Evolutionary conservation across 257 asterid species (phyloP).

Genomic region (Salvia hispanica): DNA sequence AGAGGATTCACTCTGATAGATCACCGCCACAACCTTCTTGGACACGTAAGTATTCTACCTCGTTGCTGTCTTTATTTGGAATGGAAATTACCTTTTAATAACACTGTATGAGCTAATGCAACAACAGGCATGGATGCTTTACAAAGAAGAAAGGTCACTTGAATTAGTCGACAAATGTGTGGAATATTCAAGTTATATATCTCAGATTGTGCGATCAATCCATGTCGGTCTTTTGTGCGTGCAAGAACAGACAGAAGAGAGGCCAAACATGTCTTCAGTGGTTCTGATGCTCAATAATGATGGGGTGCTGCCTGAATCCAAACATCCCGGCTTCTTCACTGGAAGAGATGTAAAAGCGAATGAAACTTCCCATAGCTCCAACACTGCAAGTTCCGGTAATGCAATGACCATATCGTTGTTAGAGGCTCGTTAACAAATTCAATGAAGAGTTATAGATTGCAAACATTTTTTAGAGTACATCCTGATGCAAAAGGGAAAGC

Average conservation of each 20-base stretch:
- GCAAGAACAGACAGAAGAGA: slow-evolving; percentile 29
- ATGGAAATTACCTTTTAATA: no score
- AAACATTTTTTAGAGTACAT: no score
- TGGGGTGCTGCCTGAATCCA: slow-evolving; percentile 30
- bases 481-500: no score
- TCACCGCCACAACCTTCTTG: slow-evolving; percentile 37
- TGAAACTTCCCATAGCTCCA: slow-evolving; percentile 5
- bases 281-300: slow-evolving; percentile 38
- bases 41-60: slow-evolving; percentile 34
- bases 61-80: no score
- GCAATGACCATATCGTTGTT: slow-evolving; percentile 6
- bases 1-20: slow-evolving; percentile 30
- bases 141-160: slow-evolving; percentile 37
- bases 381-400: neutral
- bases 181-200: neutral
- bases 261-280: slow-evolving; percentile 43
- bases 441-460: no score
- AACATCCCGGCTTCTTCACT: slow-evolving; percentile 38
- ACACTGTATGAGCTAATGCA: neutral
- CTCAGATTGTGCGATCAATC: slow-evolving; percentile 35
- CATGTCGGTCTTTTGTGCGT: slow-evolving; percentile 41
- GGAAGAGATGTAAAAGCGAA: slow-evolving; percentile 9
- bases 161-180: slow-evolving; percentile 34
- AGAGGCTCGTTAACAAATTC: slow-evolving; percentile 1
- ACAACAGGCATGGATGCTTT: slow-evolving; percentile 44